Base-by-base conservation (phyloP, 2,329 filamentous ascomycete genomes). In the Fusarium multiceps region DNA sequence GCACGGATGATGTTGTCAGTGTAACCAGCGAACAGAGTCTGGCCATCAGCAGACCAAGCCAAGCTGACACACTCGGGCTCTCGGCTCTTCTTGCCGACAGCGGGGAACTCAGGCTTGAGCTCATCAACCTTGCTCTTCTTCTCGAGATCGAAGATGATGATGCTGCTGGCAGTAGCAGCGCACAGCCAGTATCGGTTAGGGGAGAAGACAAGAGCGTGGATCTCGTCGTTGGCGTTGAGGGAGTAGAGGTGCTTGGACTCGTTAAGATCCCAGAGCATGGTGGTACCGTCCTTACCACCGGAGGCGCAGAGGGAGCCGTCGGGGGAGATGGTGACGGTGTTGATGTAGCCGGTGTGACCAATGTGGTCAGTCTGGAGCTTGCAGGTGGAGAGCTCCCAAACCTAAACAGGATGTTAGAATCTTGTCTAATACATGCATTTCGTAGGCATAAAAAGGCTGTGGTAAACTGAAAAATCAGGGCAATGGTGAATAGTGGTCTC, bases 81-180 rank as follows among this genome's bases (percentile, higher is more conserved):
- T 82, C 94, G 91, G 90, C 92, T 94, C 93, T 98, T 98, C 93
- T 97, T 97, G 88, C 94, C 93, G 82, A 94, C 92, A 82, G 94
- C 97, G 81, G 94, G 88, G 88, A 96, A 98, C 85, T 99, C 96
- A 77, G 95, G 95, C 92, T 97, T 98, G 85, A 99, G 91, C 91
- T 98, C 96, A 80, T 98, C 95, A 82, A 98, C 95, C 92, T 98
- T 98, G 92, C 92, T 97, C 94, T 99, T 99, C 94, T 99, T 99
- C 93, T 99, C 96, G 78, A 99, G 91, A 82, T 99, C 96, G 88
- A 99, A 99, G 90, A 99, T 98, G 90, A 98, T 98, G 90, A 99
- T 98, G 90, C 90, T 94, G 87, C 90, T 93, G 82, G 93, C 89
- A 73, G 96, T 99, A 82, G 96, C 96, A 82, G 96, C 96, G 90